Evolutionary conservation across 2,329 filamentous ascomycete genomes (phyloP), one percentile per base, ranked within the genome.

Genomic region (Volutella citrinella): DNA sequence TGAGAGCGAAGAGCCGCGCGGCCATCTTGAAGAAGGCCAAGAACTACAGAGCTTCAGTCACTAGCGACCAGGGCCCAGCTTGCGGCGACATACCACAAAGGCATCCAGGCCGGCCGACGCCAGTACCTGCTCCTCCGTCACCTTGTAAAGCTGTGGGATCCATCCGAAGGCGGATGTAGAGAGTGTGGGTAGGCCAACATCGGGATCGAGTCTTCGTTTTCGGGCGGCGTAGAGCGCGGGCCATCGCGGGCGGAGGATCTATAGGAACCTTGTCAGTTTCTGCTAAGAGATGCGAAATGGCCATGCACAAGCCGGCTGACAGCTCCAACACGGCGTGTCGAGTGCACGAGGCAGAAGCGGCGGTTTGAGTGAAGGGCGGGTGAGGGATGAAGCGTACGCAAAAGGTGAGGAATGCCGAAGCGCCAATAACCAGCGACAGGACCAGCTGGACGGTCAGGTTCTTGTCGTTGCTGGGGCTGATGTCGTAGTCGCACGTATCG

Each of bases 11-110:
- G 49, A 96, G 84, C 43, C 84, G 87, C 46, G 89, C 86, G 10
- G 91, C 84, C 80, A 97, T 93, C 59, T 90, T 94, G 72, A 96
- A 97, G 64, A 98, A 98, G 12, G 84, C 78, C 11, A 98, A 72
- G 57, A 98, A 96, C 76, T 66, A 17, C 12, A 9, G 6, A n/a
- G 9, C 4, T n/a, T n/a, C n/a, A n/a, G n/a, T n/a, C n/a, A n/a
- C n/a, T n/a, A n/a, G n/a, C n/a, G n/a, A n/a, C n/a, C n/a, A n/a
- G n/a, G n/a, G n/a, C n/a, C n/a, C n/a, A n/a, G n/a, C n/a, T n/a
- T n/a, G n/a, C n/a, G n/a, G n/a, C n/a, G 15, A 69, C 76, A 49
- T 65, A 87, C 84, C 46, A 96, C 93, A 65, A 87, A 98, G 31
- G 93, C 93, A 67, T 98, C 93, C 30, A 98, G 75, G 0, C 93